Percentiles rank a stretch among this genome's conserved stretches.
Evolutionary conservation across 1,139 yeast genomes (phyloP).

Genomic region (Taphrina sp.): DNA sequence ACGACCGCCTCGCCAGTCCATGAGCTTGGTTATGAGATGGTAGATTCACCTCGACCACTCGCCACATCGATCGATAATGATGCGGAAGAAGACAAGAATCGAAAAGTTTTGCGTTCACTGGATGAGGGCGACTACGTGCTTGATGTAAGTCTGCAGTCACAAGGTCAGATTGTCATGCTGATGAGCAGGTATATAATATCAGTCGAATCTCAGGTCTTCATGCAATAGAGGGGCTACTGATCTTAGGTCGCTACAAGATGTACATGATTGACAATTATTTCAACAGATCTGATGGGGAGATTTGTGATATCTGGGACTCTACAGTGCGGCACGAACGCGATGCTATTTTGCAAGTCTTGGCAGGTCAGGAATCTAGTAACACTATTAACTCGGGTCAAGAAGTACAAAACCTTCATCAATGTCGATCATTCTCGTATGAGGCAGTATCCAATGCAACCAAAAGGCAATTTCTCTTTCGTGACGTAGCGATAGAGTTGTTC

Average conservation of each 20-base stretch:
- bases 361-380: constrained; percentile 43
- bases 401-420: constrained; percentile 33
- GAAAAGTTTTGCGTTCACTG: constrained; percentile 67
- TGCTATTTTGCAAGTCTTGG: constrained; percentile 61
- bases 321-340: constrained; percentile 63
- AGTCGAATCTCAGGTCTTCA: constrained; percentile 71
- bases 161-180: not conserved
- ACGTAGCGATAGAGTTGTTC: constrained; percentile 74
- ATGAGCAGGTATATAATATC: constrained; percentile 51
- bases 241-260: constrained; percentile 61
- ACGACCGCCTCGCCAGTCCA: not conserved
- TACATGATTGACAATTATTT: constrained; percentile 71
- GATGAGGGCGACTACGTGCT: constrained; percentile 68
- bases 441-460: constrained; percentile 64
- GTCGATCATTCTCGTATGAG: constrained; percentile 53
- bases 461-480: constrained; percentile 70
- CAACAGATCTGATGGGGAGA: constrained; percentile 56
- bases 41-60: constrained; percentile 20
- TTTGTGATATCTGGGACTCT: constrained; percentile 61
- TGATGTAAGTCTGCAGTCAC: constrained; percentile 50
- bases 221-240: constrained; percentile 68
- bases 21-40: constrained; percentile 11
- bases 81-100: constrained; percentile 66
- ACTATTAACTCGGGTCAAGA: constrained; percentile 2
- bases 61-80: constrained; percentile 45